Base-by-base conservation (phyloP, 148 eudicot species). In the Oxyria digyna region DNA sequence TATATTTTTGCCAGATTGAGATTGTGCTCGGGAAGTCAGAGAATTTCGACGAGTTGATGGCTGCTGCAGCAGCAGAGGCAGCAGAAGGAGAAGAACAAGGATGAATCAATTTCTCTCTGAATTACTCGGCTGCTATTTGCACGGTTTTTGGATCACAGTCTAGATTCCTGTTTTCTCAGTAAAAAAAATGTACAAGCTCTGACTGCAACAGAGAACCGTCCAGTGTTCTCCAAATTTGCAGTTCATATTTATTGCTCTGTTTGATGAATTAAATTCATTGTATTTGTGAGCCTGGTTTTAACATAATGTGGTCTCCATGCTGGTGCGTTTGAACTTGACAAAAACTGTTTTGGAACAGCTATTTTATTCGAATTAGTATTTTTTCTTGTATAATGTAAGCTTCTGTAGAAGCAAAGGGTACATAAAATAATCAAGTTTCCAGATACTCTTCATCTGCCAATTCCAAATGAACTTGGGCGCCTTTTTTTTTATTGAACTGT, bases 31-130 rank as follows among this genome's bases (percentile, higher is more conserved):
- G 85, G 37, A 91, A 88, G 75, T 83, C 95, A 0, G 97, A 81
- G 46, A 91, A 84, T 13, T 91, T 91, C 59, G 97, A 91, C 29
- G 97, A 91, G 73, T 72, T 91, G 76, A 91, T 91, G 97, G 94
- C 91, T 12, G 84, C 88, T 42, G 87, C 78, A 55, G 85, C 84
- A 64, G 82, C 78, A 64, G 80, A 78, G 29, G 84, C 80, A 71
- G 79, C 74, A 8, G 85, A 77, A 37, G 81, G 48, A 20, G 87
- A 83, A 62, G 83, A 83, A 75, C 41, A 69, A 18, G 33, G 59
- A 11, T 67, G 31, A 59, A 27, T 33, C 18, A 31, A 6, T 15
- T 59, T 27, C 37, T 29, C 20, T 59, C 38, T 23, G n/a, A 24
- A 20, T 67, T 32, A 33, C 31, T 43, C 37, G 7, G 29, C 50